phyloP scores from a whole-genome alignment of 2,329 filamentous ascomycete genomes.

The Aspergillus pseudoglaucus region DNA sequence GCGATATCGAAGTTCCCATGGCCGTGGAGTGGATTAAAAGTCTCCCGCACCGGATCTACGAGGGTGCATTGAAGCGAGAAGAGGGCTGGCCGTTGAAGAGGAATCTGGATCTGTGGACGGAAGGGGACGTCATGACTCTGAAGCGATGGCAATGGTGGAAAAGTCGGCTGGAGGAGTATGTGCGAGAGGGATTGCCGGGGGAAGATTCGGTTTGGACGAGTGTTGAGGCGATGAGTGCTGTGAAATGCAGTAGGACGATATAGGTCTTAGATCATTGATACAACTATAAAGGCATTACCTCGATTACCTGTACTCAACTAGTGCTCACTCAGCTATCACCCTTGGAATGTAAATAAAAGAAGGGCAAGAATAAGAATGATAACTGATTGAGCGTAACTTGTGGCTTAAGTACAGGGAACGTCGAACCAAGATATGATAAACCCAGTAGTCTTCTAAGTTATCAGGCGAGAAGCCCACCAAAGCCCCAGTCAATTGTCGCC shows the following conservation, averaged over 20 bases:
- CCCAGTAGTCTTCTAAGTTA: too few relatives aligned
- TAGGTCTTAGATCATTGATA: too few relatives aligned
- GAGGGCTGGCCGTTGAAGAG: not conserved
- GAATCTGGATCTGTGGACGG: not conserved
- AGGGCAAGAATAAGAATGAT: not conserved
- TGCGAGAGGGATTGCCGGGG: not conserved
- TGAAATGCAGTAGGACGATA: constrained; percentile 1
- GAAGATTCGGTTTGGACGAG: not conserved
- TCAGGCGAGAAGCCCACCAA: too few relatives aligned
- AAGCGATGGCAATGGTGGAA: not conserved
- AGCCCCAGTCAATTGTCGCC: not conserved
- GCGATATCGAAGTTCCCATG: not conserved
- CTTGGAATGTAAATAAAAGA: too few relatives aligned
- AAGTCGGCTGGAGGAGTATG: not conserved
- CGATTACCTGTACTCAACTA: too few relatives aligned
- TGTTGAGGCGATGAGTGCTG: not conserved
- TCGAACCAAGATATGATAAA: too few relatives aligned
- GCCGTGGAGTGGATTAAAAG: not conserved
- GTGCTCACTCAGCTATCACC: not conserved
- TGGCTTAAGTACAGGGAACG: not conserved
- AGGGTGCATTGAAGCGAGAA: not conserved
- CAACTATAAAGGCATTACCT: too few relatives aligned
- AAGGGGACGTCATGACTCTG: not conserved
- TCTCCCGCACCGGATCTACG: not conserved
- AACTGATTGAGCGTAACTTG: not conserved